Conservation (phyloP, 495 filamentous ascomycete species). For the Trichoderma gamsii region DNA sequence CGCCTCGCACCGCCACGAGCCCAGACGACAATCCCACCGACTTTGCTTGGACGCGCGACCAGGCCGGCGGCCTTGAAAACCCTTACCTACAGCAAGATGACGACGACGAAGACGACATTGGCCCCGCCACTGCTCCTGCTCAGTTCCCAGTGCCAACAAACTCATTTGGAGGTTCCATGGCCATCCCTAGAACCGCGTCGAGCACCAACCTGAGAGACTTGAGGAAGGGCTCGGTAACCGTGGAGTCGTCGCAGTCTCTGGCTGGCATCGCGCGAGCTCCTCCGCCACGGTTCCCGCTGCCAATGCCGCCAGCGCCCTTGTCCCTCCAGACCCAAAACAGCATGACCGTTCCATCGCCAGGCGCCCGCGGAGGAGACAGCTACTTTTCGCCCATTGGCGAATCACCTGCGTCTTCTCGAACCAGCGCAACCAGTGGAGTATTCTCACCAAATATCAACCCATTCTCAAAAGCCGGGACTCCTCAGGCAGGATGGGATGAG, state of each 20-base stretch:
- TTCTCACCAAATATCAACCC: conserved; percentile 63
- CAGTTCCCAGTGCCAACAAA: conserved; percentile 13
- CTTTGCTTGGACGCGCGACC: conserved; percentile 71
- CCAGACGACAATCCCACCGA: conserved; percentile 43
- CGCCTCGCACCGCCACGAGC: conserved; percentile 26
- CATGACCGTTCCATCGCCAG: conserved; percentile 36
- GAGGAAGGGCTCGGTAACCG: conserved; percentile 71
- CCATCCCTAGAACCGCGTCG: conserved; percentile 71
- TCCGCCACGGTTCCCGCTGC: conserved; percentile 62
- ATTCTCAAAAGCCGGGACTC: conserved; percentile 68
- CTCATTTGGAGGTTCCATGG: conserved; percentile 23
- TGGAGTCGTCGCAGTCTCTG: conserved; percentile 55
- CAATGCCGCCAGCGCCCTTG: conserved; percentile 49
- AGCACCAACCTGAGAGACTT: conserved; percentile 62
- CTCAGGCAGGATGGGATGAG: conserved; percentile 57
- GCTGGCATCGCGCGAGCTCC: conserved; percentile 45
- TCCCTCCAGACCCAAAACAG: conserved; percentile 67
- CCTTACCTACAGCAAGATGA: conserved; percentile 77
- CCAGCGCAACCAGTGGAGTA: conserved; percentile 53
- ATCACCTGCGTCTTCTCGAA: conserved; percentile 75
- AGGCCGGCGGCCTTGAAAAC: conserved; percentile 58
- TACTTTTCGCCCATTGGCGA: conserved; percentile 89
- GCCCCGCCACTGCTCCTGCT: conserved; percentile 15
- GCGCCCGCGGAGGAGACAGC: conserved; percentile 55
- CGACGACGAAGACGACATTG: conserved; percentile 56